Evolutionary conservation across 768 basidiomycete species (phyloP).

Genomic region (Podaxis mareebaensis): DNA sequence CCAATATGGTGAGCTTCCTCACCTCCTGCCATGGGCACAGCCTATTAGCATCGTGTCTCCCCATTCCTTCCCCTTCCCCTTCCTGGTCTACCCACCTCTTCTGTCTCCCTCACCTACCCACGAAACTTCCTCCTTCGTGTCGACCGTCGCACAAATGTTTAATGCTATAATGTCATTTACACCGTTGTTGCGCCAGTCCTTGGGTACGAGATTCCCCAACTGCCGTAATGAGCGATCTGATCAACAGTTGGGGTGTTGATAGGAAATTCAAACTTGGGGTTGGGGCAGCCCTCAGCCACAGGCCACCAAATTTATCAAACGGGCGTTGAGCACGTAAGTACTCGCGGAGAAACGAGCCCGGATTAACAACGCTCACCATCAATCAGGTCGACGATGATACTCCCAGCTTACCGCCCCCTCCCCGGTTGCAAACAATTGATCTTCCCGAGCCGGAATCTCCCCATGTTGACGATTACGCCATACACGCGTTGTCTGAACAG

Average conservation of each 20-base stretch:
- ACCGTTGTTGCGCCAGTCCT: neutral
- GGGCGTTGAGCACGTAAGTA: too few relatives aligned
- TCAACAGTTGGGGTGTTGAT: neutral
- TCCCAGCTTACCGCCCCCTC: neutral
- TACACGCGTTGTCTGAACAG: too few relatives aligned
- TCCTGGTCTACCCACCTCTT: too few relatives aligned
- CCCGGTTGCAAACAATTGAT: neutral
- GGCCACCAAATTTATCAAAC: neutral
- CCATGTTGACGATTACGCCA: neutral
- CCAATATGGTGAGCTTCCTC: neutral
- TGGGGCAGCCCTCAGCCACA: neutral
- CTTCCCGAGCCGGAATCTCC: neutral
- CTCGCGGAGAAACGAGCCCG: neutral
- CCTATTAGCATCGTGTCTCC: neutral
- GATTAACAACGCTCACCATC: neutral
- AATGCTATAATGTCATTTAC: neutral
- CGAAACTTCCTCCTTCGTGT: neutral
- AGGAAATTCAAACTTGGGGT: neutral
- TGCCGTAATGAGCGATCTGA: neutral
- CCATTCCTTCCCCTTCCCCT: neutral
- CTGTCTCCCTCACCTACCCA: neutral
- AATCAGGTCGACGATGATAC: neutral
- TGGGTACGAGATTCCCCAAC: neutral
- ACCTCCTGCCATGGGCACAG: neutral
- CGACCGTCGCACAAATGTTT: neutral